Evolutionary conservation across 2,329 filamentous ascomycete genomes (phyloP).

Genomic region (Blumeriella jaapii): DNA sequence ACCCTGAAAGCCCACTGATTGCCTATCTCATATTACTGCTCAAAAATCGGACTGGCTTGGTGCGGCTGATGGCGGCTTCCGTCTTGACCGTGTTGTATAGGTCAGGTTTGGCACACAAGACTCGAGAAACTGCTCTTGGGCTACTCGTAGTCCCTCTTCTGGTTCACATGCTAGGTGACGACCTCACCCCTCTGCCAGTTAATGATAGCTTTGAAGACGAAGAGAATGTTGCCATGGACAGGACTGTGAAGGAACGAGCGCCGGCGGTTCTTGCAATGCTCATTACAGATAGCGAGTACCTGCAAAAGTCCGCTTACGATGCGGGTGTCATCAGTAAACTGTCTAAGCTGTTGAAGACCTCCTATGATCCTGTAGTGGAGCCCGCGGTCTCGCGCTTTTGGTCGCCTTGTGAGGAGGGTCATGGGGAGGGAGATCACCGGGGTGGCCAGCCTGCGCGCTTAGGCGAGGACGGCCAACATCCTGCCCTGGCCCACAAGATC

Average conservation of each 20-base stretch:
- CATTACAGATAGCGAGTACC: slow-evolving; percentile 62
- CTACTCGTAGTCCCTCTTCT: slow-evolving; percentile 60
- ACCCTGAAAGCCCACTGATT: slow-evolving; percentile 58
- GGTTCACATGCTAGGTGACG: slow-evolving; percentile 51
- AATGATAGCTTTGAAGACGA: slow-evolving; percentile 30
- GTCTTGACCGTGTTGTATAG: slow-evolving; percentile 60
- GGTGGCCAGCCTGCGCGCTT: slow-evolving; percentile 35
- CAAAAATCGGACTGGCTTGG: slow-evolving; percentile 43
- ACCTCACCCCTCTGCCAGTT: slow-evolving; percentile 30
- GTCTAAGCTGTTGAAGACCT: slow-evolving; percentile 51
- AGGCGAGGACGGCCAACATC: slow-evolving; percentile 49
- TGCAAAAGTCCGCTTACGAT: slow-evolving; percentile 77
- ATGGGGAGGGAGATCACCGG: slow-evolving; percentile 8
- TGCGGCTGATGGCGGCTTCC: slow-evolving; percentile 56
- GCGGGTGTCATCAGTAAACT: slow-evolving; percentile 49
- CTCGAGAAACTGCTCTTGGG: slow-evolving; percentile 52
- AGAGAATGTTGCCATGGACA: slow-evolving; percentile 31
- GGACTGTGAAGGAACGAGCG: slow-evolving; percentile 54
- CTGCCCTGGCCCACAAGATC: slow-evolving; percentile 55
- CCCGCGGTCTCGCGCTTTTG: slow-evolving; percentile 40
- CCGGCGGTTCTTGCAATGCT: slow-evolving; percentile 68
- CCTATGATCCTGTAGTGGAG: slow-evolving; percentile 47
- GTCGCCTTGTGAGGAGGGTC: slow-evolving; percentile 29
- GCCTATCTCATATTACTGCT: slow-evolving; percentile 61
- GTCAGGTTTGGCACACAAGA: slow-evolving; percentile 51